A percentile compares a stretch with the other conserved stretches of the same genome.
phyloP scores from a whole-genome alignment of 2,329 filamentous ascomycete species.

The Aspergillus felis region DNA sequence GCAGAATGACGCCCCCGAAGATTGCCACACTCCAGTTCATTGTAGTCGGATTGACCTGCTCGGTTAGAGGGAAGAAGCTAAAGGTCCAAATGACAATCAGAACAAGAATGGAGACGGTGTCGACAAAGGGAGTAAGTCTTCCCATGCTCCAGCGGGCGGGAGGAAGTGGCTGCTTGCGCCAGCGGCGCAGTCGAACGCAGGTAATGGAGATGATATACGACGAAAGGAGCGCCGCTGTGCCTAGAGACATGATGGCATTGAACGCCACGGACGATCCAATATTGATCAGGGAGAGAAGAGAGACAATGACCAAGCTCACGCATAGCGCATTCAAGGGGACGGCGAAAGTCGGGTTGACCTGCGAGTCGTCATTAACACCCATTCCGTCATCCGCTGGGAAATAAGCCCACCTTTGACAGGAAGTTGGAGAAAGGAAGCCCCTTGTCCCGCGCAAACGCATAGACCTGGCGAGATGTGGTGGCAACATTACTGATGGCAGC shows the following conservation, averaged over 20 bases:
- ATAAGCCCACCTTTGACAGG: not conserved
- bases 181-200: not conserved
- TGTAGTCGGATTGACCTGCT: slow-evolving; percentile 10
- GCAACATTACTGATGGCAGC: slow-evolving; percentile 29
- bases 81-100: slow-evolving; percentile 20
- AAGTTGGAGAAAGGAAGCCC: slow-evolving; percentile 32
- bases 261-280: not conserved
- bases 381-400: not conserved
- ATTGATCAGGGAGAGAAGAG: not conserved
- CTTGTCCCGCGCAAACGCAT: slow-evolving; percentile 42
- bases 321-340: not conserved
- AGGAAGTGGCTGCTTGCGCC: slow-evolving; percentile 15
- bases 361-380: not conserved
- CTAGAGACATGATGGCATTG: not conserved
- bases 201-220: not conserved
- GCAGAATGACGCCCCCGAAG: slow-evolving; percentile 21
- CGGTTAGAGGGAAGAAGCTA: slow-evolving; percentile 25
- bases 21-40: slow-evolving; percentile 31
- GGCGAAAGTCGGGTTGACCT: not conserved
- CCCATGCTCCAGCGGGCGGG: slow-evolving; percentile 36
- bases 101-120: slow-evolving; percentile 28
- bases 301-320: not conserved
- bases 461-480: slow-evolving; percentile 33
- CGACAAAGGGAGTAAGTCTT: slow-evolving; percentile 35
- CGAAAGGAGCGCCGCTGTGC: not conserved